Conservation (phyloP, 176 grass and related monocot genomes). For the Thinopyrum elongatum region DNA sequence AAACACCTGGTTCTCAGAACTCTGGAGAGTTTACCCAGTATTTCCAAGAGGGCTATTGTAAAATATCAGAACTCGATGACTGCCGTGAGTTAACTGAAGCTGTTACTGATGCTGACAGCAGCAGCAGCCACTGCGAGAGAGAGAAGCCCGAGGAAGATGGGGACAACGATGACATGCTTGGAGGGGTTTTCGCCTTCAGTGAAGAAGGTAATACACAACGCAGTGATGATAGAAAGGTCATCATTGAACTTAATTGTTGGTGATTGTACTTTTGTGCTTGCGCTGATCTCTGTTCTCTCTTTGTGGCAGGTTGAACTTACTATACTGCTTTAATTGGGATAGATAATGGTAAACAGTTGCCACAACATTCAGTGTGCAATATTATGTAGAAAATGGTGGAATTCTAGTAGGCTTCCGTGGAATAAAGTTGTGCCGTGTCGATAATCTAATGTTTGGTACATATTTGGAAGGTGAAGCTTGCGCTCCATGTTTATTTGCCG, state of each 20-base stretch:
- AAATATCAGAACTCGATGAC: constrained; percentile 99
- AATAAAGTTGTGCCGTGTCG: constrained; percentile 48
- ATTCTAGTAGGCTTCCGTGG: constrained; percentile 44
- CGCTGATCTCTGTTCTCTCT: constrained; percentile 17
- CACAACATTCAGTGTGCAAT: constrained; percentile 44
- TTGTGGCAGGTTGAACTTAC: constrained; percentile 63
- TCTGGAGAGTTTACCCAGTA: constrained; percentile 85
- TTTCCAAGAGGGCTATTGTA: constrained; percentile 99
- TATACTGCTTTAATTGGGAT: constrained; percentile 42
- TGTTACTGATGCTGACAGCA: constrained; percentile 99
- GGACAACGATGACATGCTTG: constrained; percentile 95
- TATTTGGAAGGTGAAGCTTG: constrained; percentile 48
- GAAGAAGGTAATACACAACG: constrained; percentile 72
- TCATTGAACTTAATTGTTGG: neutral
- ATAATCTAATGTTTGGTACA: constrained; percentile 46
- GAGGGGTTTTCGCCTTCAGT: constrained; percentile 94
- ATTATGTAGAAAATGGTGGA: constrained; percentile 49
- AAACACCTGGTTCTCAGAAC: constrained; percentile 58
- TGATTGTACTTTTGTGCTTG: neutral
- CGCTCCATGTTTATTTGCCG: constrained; percentile 21
- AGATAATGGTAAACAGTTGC: constrained; percentile 39
- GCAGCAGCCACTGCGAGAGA: constrained; percentile 99
- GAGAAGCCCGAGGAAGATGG: constrained; percentile 97
- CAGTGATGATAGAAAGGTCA: neutral
- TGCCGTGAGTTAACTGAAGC: constrained; percentile 99